Conservation (phyloP, 2,329 filamentous ascomycete genomes). For the Aspergillus sojae region DNA sequence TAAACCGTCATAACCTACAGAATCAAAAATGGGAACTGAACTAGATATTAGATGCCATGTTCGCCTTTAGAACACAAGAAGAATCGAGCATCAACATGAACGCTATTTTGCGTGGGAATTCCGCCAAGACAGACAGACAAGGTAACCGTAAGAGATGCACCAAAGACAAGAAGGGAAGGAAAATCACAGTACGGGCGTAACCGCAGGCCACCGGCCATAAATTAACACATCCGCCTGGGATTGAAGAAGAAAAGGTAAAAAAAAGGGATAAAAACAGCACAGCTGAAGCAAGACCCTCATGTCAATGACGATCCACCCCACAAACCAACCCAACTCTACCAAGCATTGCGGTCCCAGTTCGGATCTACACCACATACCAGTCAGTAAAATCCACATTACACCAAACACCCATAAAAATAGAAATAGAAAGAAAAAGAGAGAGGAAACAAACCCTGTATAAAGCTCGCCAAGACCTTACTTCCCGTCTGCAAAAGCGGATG, state of each 20-base stretch:
- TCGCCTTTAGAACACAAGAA: background rate
- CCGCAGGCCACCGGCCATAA: background rate
- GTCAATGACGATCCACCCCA: background rate
- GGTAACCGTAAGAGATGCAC: constrained; percentile 1
- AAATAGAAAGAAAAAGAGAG: background rate
- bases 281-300: background rate
- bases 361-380: constrained; percentile 43
- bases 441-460: constrained; percentile 78
- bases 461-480: constrained; percentile 92
- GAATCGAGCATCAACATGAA: background rate
- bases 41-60: background rate
- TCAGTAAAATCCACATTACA: background rate
- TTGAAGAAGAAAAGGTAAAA: background rate
- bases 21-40: background rate
- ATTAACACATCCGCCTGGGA: background rate
- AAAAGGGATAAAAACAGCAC: background rate
- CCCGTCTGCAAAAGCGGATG: constrained; percentile 96
- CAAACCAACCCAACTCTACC: constrained; percentile 52
- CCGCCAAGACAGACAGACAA: constrained; percentile 6
- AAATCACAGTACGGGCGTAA: background rate
- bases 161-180: background rate
- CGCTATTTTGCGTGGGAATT: constrained; percentile 1
- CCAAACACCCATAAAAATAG: background rate
- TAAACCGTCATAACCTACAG: background rate
- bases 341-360: constrained; percentile 85